phyloP scores from a whole-genome alignment of 2,329 filamentous ascomycete species.

The Cytospora schulzeri region DNA sequence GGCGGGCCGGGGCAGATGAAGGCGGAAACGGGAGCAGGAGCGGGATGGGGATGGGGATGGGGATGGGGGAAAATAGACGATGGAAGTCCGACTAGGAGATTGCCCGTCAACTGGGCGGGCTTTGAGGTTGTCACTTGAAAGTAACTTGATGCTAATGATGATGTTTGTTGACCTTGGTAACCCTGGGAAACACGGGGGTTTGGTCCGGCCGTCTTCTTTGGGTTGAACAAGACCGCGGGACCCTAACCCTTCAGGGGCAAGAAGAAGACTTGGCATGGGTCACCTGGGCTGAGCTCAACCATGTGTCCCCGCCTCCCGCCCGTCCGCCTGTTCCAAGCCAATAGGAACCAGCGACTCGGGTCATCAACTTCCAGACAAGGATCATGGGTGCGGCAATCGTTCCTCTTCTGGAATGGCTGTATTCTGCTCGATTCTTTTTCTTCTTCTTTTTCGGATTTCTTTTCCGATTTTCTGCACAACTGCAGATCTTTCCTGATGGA shows the following conservation, averaged over 20 bases:
- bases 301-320: too few relatives aligned
- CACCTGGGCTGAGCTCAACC: too few relatives aligned
- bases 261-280: too few relatives aligned
- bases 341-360: background rate
- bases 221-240: too few relatives aligned
- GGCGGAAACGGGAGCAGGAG: constrained; percentile 14
- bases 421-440: background rate
- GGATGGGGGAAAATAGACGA: constrained; percentile 14
- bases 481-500: background rate
- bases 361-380: background rate
- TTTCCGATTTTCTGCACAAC: background rate
- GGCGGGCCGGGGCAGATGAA: constrained; percentile 11
- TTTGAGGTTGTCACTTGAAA: too few relatives aligned
- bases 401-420: background rate
- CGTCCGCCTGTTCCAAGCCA: background rate
- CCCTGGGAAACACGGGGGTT: too few relatives aligned
- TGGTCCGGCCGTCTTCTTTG: too few relatives aligned
- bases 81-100: background rate
- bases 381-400: background rate
- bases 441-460: background rate
- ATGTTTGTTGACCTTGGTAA: too few relatives aligned
- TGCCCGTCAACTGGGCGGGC: background rate
- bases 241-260: too few relatives aligned
- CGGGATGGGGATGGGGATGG: too few relatives aligned
- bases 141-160: too few relatives aligned